Base-by-base conservation (phyloP, 2,329 filamentous ascomycete species). In the Blastomyces gilchristii region DNA sequence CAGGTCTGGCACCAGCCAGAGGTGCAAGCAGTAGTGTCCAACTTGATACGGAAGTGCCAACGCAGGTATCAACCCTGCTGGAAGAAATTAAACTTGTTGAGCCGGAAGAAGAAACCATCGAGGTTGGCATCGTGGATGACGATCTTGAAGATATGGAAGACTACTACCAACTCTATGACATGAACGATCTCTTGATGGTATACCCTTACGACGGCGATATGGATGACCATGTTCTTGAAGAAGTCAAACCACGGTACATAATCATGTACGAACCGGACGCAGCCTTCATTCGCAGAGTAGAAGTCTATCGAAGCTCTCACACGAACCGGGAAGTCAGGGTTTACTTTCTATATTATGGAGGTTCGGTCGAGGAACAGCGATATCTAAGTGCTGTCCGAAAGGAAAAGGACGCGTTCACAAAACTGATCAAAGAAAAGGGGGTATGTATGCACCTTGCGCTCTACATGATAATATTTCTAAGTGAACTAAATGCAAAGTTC, bases 241-340 rank as follows among this genome's bases (percentile, higher is more conserved):
- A 99, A 76, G 82, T 94, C 63, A 91, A 90, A 71, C 94, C 94
- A 43, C 87, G 90, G 65, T 97, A 97, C 75, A 91, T 99, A 64
- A 89, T 99, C 77, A 97, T 99, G 94, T 99, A 97, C 75, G 94
- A 97, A 73, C 93, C 94, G 0, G 91, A 97, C 68, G 86, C 93
- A 2, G 87, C 93, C 2, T 99, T 99, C 74, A 96, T 97, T 70
- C 86, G 94, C 16, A 83, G 93, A 47, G 88, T 99, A 25, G 94
- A 99, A 73, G 92, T 97, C 1, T 99, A 97, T 76, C 87, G 94
- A 49, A 96, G 91, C 61, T 97, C 92, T 11, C 94, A 99, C 76
- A 89, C 87, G 63, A 90, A 93, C 73, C 83, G 91, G 45, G 91
- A 90, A 70, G 90, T 97, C 52, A 85, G 91, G 53, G 92, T 96